Conservation (phyloP, 495 filamentous ascomycete genomes). For the Aspergillus sparsus region DNA sequence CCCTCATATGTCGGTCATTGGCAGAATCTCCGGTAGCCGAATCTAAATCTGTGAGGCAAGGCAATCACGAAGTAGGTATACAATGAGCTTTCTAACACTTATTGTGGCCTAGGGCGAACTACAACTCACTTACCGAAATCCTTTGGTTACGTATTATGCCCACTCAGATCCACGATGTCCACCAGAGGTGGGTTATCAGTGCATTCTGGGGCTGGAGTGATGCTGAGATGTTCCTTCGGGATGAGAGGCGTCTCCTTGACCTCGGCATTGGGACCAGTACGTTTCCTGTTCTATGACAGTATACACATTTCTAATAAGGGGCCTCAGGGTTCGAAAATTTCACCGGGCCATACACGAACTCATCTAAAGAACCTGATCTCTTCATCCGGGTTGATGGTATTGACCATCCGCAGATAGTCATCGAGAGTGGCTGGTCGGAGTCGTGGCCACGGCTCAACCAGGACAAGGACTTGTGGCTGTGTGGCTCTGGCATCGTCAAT, state of each 20-base stretch:
- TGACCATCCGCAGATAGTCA: not conserved
- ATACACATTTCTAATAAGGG: not conserved
- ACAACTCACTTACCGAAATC: not conserved
- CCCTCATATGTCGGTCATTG: not conserved
- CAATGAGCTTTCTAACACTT: slow-evolving; percentile 1
- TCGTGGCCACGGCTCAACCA: slow-evolving; percentile 5
- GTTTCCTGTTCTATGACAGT: not conserved
- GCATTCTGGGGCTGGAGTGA: not conserved
- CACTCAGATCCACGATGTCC: slow-evolving; percentile 7
- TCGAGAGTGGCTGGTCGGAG: slow-evolving; percentile 9
- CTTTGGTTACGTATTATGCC: slow-evolving; percentile 8
- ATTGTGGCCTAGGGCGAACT: not conserved
- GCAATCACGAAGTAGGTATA: not conserved
- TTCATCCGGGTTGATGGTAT: not conserved
- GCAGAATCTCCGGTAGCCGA: not conserved
- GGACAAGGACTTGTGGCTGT: slow-evolving; percentile 9
- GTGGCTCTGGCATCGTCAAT: not conserved
- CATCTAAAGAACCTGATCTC: slow-evolving; percentile 8
- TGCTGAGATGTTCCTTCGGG: not conserved
- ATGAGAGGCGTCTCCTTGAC: slow-evolving; percentile 1
- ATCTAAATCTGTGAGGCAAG: not conserved
- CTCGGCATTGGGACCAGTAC: slow-evolving; percentile 7
- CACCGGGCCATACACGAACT: not conserved
- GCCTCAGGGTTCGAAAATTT: slow-evolving; percentile 2
- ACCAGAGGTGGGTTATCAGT: slow-evolving; percentile 6